Conservation (phyloP, 108 stramenopile genomes). For the Nitzschia sp. region DNA sequence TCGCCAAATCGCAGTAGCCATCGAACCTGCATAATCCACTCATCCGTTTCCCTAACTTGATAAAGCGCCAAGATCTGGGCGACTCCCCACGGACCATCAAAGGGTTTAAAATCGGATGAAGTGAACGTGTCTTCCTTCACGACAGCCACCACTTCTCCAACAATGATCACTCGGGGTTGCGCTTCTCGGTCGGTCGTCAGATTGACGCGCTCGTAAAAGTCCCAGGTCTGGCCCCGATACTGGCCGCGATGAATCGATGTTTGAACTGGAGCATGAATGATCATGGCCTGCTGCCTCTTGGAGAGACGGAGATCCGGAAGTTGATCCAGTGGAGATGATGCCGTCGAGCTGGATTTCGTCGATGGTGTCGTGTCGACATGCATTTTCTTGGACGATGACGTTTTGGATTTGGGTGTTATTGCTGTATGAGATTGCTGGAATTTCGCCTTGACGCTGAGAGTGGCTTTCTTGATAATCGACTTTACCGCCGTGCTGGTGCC, state of each 20-base stretch:
- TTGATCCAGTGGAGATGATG: neutral
- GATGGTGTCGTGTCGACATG: neutral
- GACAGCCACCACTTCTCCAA: neutral
- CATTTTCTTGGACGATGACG: neutral
- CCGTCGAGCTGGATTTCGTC: neutral
- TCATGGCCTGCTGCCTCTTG: neutral
- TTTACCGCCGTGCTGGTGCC: neutral
- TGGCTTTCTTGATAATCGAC: neutral
- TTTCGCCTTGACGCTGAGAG: slow-evolving; percentile 4
- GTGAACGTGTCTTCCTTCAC: neutral
- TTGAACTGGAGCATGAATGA: neutral
- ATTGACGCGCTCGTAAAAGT: neutral
- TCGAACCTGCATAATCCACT: slow-evolving; percentile 16
- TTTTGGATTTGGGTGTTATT: neutral
- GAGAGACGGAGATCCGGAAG: neutral
- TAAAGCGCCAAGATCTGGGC: slow-evolving; percentile 19
- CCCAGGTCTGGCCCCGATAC: neutral
- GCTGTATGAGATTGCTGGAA: neutral
- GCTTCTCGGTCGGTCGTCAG: neutral
- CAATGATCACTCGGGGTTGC: neutral
- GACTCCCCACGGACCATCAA: slow-evolving; percentile 14
- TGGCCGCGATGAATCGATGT: neutral
- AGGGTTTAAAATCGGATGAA: neutral
- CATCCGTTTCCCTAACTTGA: neutral
- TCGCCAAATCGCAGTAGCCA: neutral